phyloP scores from a whole-genome alignment of 768 basidiomycete species.

The Rhodotorula babjevae region DNA sequence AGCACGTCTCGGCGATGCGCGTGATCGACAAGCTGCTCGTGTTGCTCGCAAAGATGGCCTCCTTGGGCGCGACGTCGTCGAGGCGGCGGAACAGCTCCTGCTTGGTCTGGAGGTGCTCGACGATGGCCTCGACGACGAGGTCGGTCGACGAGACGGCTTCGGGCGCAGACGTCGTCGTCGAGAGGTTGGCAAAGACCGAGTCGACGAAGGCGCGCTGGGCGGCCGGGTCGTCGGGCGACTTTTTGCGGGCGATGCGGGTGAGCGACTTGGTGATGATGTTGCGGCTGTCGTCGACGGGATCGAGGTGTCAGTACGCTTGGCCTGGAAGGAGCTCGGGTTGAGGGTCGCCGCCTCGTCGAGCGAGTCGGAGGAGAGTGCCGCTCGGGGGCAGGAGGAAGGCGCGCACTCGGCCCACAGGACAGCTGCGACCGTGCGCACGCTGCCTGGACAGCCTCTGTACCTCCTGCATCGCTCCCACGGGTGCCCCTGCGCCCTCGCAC shows the following conservation, averaged over 20 bases:
- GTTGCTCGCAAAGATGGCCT: slow-evolving; percentile 51
- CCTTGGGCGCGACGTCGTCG: slow-evolving; percentile 45
- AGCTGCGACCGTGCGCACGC: too few species aligned
- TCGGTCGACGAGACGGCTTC: slow-evolving; percentile 47
- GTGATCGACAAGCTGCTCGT: slow-evolving; percentile 49
- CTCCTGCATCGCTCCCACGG: too few species aligned
- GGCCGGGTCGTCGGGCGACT: slow-evolving; percentile 42
- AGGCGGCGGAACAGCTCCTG: slow-evolving; percentile 49
- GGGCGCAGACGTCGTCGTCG: slow-evolving; percentile 47
- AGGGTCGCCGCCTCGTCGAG: too few species aligned
- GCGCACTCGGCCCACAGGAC: neutral
- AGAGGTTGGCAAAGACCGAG: slow-evolving; percentile 46
- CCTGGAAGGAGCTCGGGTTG: too few species aligned
- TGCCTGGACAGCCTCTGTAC: too few species aligned
- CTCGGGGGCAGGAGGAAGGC: neutral
- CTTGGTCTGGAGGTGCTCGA: slow-evolving; percentile 51
- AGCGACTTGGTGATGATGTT: slow-evolving; percentile 50
- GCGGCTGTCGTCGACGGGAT: slow-evolving; percentile 41
- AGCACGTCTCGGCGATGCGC: slow-evolving; percentile 48
- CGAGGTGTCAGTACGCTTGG: too few species aligned
- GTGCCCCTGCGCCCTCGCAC: too few species aligned
- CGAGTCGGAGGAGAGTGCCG: neutral
- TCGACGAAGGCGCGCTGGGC: slow-evolving; percentile 41
- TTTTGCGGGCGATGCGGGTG: slow-evolving; percentile 48
- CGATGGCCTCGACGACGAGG: slow-evolving; percentile 52